phyloP scores from a whole-genome alignment of 176 grass and related monocot genomes.

The Carex littledalei region DNA sequence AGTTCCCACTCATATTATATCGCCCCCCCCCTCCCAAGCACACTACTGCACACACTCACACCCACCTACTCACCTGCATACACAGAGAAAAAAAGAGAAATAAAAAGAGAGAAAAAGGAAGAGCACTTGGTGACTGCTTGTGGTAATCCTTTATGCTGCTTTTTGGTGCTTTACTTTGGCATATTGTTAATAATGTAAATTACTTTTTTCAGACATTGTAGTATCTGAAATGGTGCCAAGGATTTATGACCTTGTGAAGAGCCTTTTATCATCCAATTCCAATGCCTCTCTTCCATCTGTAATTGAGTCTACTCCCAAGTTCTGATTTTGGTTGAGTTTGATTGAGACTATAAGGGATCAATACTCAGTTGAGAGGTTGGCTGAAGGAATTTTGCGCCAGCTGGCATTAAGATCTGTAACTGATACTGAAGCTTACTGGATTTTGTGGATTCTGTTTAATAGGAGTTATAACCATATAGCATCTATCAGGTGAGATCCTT shows the following conservation, averaged over 20 bases:
- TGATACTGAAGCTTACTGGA: slow-evolving; percentile 88
- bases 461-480: slow-evolving; percentile 37
- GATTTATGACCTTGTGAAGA: slow-evolving; percentile 53
- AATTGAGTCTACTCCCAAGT: slow-evolving; percentile 43
- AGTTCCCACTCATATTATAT: background rate
- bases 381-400: slow-evolving; percentile 63
- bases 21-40: background rate
- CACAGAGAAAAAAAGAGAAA: background rate
- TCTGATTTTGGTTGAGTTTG: slow-evolving; percentile 74
- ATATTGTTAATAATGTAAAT: slow-evolving; percentile 26
- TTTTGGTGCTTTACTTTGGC: slow-evolving; percentile 4
- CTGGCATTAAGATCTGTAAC: slow-evolving; percentile 56
- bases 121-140: background rate
- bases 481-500: slow-evolving; percentile 55
- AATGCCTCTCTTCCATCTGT: slow-evolving; percentile 32
- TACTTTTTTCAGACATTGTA: slow-evolving; percentile 72
- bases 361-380: slow-evolving; percentile 83
- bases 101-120: background rate
- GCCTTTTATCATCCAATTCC: slow-evolving; percentile 44
- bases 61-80: background rate
- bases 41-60: background rate
- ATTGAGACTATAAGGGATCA: slow-evolving; percentile 79
- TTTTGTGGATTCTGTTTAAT: slow-evolving; percentile 73
- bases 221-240: slow-evolving; percentile 67
- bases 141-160: background rate